Evolutionary conservation across 495 filamentous ascomycete genomes (phyloP), one percentile per base, ranked within the genome.

Genomic region (Lophium mytilinum): DNA sequence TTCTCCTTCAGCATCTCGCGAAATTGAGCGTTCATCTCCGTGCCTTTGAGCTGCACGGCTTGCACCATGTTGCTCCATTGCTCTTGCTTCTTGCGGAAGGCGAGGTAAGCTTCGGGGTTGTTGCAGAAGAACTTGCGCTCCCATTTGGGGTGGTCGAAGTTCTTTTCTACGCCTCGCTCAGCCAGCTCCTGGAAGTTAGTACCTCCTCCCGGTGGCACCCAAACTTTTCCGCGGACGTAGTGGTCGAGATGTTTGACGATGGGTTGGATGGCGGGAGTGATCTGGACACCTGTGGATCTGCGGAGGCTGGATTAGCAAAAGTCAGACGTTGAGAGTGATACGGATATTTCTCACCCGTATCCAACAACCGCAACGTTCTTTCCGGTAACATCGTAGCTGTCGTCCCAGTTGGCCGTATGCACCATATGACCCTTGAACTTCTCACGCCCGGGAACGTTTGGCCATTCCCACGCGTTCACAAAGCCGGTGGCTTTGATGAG

Each of bases 401-500:
- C 12, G 9, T 56, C 45, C 60, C 60, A 63, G 12, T 58, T 18
- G 10, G 60, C 60, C 9, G 58, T 48, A 39, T 63, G 60, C 42
- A 63, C 56, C 10, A 61, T 51, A 8, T 18, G 1, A 3, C 60
- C 60, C 43, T 63, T 41, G 60, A 62, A 62, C 12, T 42, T 50
- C 14, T 53, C 60, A 3, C 17, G 12, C 8, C 60, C 60, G 7
- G 57, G 57, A 5, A 60, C 73, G 15, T 70, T 73, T 17, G 75
- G 77, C 68, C 67, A 75, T 33, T 47, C 53, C 48, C 72, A 76
- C 10, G 76, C 76, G 52, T 79, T 76, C 11, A 76, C 75, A 17
- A 80, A 60, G 15, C 37, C 73, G 3, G 81, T 81, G 5, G 75
- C 71, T 1, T 71, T 78, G 11, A 71, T 70, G 19, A 75, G 71